These are phyloP conservation scores for Annulohypoxylon truncatum DNA, from an alignment of 2,329 filamentous ascomycete genomes.

Conservation along the genomic window DNA sequence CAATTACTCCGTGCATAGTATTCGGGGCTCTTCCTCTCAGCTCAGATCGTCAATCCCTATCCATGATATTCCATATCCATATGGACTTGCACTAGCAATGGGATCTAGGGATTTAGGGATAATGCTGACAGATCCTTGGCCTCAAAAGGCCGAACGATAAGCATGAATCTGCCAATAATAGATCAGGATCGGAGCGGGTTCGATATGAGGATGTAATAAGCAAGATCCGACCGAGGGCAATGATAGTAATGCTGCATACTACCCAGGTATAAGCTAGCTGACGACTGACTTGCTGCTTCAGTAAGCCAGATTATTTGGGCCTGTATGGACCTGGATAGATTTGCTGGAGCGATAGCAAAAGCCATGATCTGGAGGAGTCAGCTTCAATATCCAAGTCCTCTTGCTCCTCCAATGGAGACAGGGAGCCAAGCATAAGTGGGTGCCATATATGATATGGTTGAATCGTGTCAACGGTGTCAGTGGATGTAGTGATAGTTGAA, in stretches of 20 bases:
- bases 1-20: conserved; percentile 32
- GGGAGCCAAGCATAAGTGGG: neutral
- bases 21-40: neutral
- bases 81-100: conserved; percentile 25
- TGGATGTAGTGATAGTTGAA: conserved; percentile 6
- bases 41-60: conserved; percentile 1
- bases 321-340: neutral
- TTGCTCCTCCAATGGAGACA: neutral
- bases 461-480: neutral
- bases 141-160: conserved; percentile 21
- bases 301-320: neutral
- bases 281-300: conserved; percentile 9
- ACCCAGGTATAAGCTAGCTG: conserved; percentile 6
- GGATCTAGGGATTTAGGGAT: conserved; percentile 16
- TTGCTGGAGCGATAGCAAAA: neutral
- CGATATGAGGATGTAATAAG: conserved; percentile 20
- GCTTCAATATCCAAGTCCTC: conserved; percentile 12
- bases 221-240: conserved; percentile 20
- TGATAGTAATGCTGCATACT: conserved; percentile 4
- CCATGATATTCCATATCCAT: neutral
- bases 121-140: conserved; percentile 32
- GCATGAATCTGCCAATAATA: conserved; percentile 30
- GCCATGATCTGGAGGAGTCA: conserved; percentile 11
- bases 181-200: conserved; percentile 13
- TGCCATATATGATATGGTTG: neutral